Percentiles rank a stretch among this genome's conserved stretches.
Conservation (phyloP, 148 eudicot species). For the Linanthus parryae region DNA sequence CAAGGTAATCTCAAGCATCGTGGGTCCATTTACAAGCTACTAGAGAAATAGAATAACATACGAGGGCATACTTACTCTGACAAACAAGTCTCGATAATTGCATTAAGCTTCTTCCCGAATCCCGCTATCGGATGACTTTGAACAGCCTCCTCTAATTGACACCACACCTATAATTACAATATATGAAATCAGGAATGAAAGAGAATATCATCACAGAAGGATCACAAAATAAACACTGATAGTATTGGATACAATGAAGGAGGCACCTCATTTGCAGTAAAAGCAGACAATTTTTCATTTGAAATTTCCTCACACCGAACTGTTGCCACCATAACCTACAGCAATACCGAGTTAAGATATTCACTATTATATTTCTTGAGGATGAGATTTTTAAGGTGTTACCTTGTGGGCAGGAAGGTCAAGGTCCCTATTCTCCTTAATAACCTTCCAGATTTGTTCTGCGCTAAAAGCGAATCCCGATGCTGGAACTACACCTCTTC, state of each 20-base stretch:
- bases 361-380: neutral
- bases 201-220: too few species aligned
- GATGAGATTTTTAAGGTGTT: neutral
- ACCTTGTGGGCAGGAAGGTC: conserved; percentile 92
- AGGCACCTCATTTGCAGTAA: conserved; percentile 20
- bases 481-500: conserved; percentile 82
- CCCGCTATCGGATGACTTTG: conserved; percentile 47
- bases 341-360: neutral
- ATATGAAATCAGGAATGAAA: too few species aligned
- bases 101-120: conserved; percentile 69
- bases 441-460: conserved; percentile 72
- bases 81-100: conserved; percentile 46
- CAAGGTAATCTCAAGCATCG: too few species aligned
- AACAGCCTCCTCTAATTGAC: conserved; percentile 52
- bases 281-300: conserved; percentile 48
- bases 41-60: too few species aligned
- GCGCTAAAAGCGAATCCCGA: conserved; percentile 89
- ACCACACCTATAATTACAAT: conserved; percentile 58
- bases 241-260: neutral
- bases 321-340: conserved; percentile 84
- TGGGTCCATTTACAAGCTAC: too few species aligned
- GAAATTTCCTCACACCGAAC: conserved; percentile 92
- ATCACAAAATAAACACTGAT: too few species aligned
- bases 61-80: conserved; percentile 46
- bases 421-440: conserved; percentile 82